These are phyloP conservation scores for Aspergillus texensis DNA, from an alignment of 2,329 filamentous ascomycete genomes.

Conservation along the genomic window DNA sequence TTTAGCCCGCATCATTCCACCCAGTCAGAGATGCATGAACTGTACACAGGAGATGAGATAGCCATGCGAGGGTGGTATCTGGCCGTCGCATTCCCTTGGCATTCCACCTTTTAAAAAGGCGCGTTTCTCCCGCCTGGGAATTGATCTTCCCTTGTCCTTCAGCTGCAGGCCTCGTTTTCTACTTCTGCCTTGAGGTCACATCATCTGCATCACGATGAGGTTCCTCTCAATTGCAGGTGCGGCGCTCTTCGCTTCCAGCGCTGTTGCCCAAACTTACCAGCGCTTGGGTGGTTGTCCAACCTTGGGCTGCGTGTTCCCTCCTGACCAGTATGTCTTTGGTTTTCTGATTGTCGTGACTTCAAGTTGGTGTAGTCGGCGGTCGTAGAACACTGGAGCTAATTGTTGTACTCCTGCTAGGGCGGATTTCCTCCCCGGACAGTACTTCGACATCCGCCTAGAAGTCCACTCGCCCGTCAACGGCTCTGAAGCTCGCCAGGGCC, in stretches of 20 bases:
- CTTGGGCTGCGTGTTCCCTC: conserved; percentile 60
- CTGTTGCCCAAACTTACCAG: conserved; percentile 57
- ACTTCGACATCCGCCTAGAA: conserved; percentile 81
- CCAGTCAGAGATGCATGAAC: neutral
- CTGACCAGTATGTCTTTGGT: conserved; percentile 53
- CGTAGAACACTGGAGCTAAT: neutral
- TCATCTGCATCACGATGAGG: conserved; percentile 26
- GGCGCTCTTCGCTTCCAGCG: conserved; percentile 29
- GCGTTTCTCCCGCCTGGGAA: conserved; percentile 2
- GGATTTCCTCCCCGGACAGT: conserved; percentile 81
- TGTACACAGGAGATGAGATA: neutral
- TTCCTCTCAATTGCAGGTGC: conserved; percentile 23
- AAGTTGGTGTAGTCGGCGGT: neutral
- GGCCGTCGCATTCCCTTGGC: conserved; percentile 1
- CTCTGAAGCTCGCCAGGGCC: conserved; percentile 73
- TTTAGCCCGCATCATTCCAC: neutral
- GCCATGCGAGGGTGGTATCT: neutral
- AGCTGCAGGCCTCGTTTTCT: conserved; percentile 8
- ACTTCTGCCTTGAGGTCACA: neutral
- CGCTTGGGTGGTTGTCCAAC: conserved; percentile 59
- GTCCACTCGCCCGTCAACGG: conserved; percentile 81
- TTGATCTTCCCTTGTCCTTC: conserved; percentile 8
- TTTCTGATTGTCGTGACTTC: neutral
- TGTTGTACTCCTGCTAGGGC: conserved; percentile 49
- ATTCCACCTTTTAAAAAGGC: conserved; percentile 3